Evolutionary conservation across 1,139 yeast genomes (phyloP), one percentile per base, ranked within the genome.

Genomic region (Kazachstania sp.): DNA sequence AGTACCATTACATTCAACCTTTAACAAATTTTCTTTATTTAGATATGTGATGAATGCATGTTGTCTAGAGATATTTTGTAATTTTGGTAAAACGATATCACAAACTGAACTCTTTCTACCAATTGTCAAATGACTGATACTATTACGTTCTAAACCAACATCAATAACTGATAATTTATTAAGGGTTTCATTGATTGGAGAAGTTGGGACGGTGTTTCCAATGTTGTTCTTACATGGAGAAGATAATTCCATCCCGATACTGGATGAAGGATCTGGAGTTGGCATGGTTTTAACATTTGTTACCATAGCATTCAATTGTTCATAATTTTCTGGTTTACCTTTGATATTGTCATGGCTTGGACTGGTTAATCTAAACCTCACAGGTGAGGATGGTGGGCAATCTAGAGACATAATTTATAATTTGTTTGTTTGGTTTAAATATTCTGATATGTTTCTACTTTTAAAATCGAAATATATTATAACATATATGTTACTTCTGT

Each of bases 231-330:
- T 71, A 16, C 55, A 49, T 11, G 64, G 62, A 1, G 65, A 60
- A 1, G 80, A 75, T 1, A 79, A 72, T 2, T 74, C 68, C 45
- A 78, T 65, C 16, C 76, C 79, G 29, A 67, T 55, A 20, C 77
- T 69, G 3, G 81, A 77, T 0, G 82, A 77, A 0, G 82, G 81
- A 52, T 74, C 70, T 7, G 82, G 82, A 0, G 81, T 76, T 12
- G 81, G 81, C 43, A 57, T 61, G 11, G 51, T 53, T 20, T 39
- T 38, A 15, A 15, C 39, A 30, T 29, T 20, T 9, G 3, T 7
- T 19, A 28, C 13, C 4, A n/a, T n/a, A 13, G 39, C 5, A 12
- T 23, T 23, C 8, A 37, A 26, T 16, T 37, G 26, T 2, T 4
- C 39, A 37, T 37, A 5, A 23, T 37, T 37, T 18, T 18, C 36